A percentile compares a stretch with the other conserved stretches of the same genome.
These are phyloP conservation scores for Psidium friedrichsthalianum DNA, from an alignment of 345 rosid genomes.

Conservation along the genomic window DNA sequence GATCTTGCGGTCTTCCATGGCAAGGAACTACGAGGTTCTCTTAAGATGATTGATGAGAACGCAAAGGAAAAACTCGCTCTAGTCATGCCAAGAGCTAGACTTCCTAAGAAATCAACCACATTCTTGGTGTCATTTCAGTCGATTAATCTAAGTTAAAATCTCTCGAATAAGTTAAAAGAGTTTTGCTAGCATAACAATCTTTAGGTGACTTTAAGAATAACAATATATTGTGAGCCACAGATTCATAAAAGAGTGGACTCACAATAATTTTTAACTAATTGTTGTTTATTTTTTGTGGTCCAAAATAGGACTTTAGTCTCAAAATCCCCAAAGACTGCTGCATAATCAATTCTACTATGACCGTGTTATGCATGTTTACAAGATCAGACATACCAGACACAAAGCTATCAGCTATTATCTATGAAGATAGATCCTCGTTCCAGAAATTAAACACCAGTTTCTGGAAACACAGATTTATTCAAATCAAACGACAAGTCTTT, in stretches of 20 bases:
- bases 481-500: neutral
- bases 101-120: neutral
- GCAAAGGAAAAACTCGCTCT: neutral
- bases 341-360: neutral
- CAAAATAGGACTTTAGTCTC: too few relatives aligned
- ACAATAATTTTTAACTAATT: too few relatives aligned
- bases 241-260: too few relatives aligned
- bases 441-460: neutral
- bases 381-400: neutral
- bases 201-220: too few relatives aligned
- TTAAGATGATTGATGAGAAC: neutral
- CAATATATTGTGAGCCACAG: too few relatives aligned
- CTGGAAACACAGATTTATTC: neutral
- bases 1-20: neutral
- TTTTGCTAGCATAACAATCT: too few relatives aligned
- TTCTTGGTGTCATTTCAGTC: neutral
- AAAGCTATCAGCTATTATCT: neutral
- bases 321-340: too few relatives aligned
- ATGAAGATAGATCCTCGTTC: neutral
- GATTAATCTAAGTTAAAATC: neutral
- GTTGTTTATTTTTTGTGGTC: too few relatives aligned
- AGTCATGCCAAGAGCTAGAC: neutral
- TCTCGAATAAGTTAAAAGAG: neutral
- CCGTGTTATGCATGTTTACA: neutral
- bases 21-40: neutral